Evolutionary conservation across 805 yeast species (phyloP).

Genomic region (Candida sanyiensis): DNA sequence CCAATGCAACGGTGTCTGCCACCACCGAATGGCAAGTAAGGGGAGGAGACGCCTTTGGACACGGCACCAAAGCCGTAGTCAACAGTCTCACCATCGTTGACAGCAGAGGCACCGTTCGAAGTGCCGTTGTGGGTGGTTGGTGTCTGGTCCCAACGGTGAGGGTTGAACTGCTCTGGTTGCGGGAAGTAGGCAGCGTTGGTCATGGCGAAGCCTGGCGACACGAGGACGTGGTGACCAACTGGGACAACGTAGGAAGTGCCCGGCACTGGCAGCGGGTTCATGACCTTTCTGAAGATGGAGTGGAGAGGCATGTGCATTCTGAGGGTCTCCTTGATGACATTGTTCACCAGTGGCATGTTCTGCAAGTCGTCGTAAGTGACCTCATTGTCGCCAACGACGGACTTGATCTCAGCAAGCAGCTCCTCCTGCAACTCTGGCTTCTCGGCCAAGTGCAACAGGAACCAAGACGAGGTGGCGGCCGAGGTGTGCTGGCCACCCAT

Average conservation of each 20-base stretch:
- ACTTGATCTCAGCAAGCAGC: slow-evolving; percentile 66
- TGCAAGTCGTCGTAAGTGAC: slow-evolving; percentile 78
- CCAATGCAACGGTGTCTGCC: slow-evolving; percentile 99
- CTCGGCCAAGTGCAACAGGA: slow-evolving; percentile 83
- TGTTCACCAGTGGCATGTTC: slow-evolving; percentile 75
- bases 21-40: slow-evolving; percentile 97
- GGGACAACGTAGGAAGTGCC: slow-evolving; percentile 79
- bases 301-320: slow-evolving; percentile 96
- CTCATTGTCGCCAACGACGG: slow-evolving; percentile 49
- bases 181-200: slow-evolving; percentile 76
- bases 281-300: slow-evolving; percentile 90
- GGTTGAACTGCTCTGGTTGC: slow-evolving; percentile 63
- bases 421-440: slow-evolving; percentile 81
- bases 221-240: slow-evolving; percentile 81
- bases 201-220: slow-evolving; percentile 90
- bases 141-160: slow-evolving; percentile 76
- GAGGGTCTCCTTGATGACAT: slow-evolving; percentile 85
- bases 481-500: slow-evolving; percentile 99
- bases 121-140: slow-evolving; percentile 9
- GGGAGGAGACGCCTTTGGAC: slow-evolving; percentile 92
- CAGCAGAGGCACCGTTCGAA: slow-evolving; percentile 13
- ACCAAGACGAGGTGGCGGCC: slow-evolving; percentile 95
- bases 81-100: slow-evolving; percentile 42
- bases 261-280: slow-evolving; percentile 72
- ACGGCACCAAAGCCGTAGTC: slow-evolving; percentile 98